Conservation (phyloP, 2,329 filamentous ascomycete species). For the Phyllachora maydis region DNA sequence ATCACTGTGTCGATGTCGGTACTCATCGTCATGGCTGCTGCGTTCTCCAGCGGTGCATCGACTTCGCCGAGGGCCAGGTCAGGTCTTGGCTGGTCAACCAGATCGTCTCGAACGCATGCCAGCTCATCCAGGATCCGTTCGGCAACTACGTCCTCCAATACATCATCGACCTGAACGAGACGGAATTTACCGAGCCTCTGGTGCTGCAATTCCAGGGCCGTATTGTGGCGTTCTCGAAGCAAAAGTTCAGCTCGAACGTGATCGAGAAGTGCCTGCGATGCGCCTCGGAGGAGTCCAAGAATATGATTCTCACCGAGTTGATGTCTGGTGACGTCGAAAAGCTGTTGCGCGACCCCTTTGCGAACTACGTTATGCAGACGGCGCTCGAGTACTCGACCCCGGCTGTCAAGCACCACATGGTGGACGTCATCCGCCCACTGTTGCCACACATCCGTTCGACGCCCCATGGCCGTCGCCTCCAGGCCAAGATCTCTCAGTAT, state of each 20-base stretch:
- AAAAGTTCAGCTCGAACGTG: slow-evolving; percentile 99
- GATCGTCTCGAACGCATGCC: slow-evolving; percentile 76
- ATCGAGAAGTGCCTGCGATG: slow-evolving; percentile 92
- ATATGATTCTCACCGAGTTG: slow-evolving; percentile 66
- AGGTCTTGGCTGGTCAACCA: slow-evolving; percentile 69
- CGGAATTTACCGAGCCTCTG: slow-evolving; percentile 71
- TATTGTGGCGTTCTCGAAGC: slow-evolving; percentile 59
- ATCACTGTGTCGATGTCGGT: slow-evolving; percentile 72
- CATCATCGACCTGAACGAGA: slow-evolving; percentile 84
- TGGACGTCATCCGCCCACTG: slow-evolving; percentile 71
- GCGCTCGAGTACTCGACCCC: slow-evolving; percentile 70
- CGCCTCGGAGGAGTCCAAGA: slow-evolving; percentile 51
- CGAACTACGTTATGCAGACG: slow-evolving; percentile 97
- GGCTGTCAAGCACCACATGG: slow-evolving; percentile 50
- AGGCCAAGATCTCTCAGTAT: slow-evolving; percentile 58
- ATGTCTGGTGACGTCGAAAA: slow-evolving; percentile 59
- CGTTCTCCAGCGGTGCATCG: slow-evolving; percentile 93
- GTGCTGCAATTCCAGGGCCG: slow-evolving; percentile 59
- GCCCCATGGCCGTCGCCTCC: slow-evolving; percentile 84
- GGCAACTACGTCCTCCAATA: slow-evolving; percentile 99
- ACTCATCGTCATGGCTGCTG: slow-evolving; percentile 97
- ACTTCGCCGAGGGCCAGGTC: slow-evolving; percentile 80
- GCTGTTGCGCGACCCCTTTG: slow-evolving; percentile 78
- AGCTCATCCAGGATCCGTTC: slow-evolving; percentile 87
- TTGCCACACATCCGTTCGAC: slow-evolving; percentile 72